Base-by-base conservation (phyloP, 805 yeast species). In the Candida sonorensis region DNA sequence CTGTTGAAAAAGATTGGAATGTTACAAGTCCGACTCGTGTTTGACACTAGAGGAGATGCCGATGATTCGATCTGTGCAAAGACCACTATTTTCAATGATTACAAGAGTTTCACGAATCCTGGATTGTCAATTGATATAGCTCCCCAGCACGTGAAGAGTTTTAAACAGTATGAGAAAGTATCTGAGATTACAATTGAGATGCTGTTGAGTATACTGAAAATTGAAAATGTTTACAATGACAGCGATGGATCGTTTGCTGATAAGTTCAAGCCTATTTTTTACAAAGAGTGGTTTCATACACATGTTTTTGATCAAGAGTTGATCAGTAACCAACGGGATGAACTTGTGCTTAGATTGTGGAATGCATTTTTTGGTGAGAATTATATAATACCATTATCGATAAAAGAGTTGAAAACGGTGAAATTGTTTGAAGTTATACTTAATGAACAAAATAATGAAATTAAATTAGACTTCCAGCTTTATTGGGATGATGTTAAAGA, bases 211-310 rank as follows among this genome's bases (percentile, higher is more conserved):
- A 10, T 39, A 10, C 17, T 45, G 13, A 33, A 30, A n/a, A 16
- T 23, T 15, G 13, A 23, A 7, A 15, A 15, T 6, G 26, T 27
- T 13, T 13, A 19, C 7, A 14, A 10, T 9, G 35, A 35, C 4
- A 29, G 26, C 1, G 10, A n/a, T 2, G n/a, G n/a, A n/a, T n/a
- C n/a, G n/a, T n/a, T n/a, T n/a, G n/a, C n/a, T n/a, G 26, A 24
- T 3, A 11, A 23, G 15, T 10, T 13, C 10, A 19, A 17, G 4
- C 49, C 51, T 11, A 42, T 38, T 10, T 51, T 51, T 33, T 45
- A 44, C 19, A 29, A 36, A 12, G 57, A 55, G 32, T 55, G 61
- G 61, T 54, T 38, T 34, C 37, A 43, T 15, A 39, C 39, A 15
- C 37, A 36, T 19, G 17, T 31, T 10, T 41, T 34, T 18, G 46